Evolutionary conservation across 108 stramenopile genomes (phyloP), one percentile per base, ranked within the genome.

Genomic region (Poteriospumella lacustris): DNA sequence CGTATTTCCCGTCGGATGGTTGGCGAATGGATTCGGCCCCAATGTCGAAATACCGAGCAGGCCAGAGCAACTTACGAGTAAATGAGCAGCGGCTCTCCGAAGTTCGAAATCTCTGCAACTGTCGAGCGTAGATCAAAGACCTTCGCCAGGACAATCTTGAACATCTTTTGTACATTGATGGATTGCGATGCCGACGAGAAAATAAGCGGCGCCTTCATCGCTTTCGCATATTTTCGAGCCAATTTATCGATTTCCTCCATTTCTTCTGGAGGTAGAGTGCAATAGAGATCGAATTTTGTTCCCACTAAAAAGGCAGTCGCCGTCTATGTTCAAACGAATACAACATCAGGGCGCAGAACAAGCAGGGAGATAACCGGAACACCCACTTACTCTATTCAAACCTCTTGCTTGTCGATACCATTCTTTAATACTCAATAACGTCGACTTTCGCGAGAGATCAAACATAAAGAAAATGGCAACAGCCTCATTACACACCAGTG

Each of bases 401-500:
- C 70, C 70, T 52, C 70, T 3, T 44, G 70, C 86, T 79, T 88
- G 87, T 40, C 87, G 85, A 79, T 87, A 88, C 88, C 88, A 88
- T 78, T 88, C 88, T 67, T 77, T 47, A 3, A 82, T 60, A 34
- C 39, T 41, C 1, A 31, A 3, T 34, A 86, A 58, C n/a, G 80
- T 81, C 3, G 26, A 0, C 56, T 75, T 70, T 1, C 56, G 44
- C 2, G 84, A 42, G 9, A 88, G 85, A 76, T 87, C 87, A 76
- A 88, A 88, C 85, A 88, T 82, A 78, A 88, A 88, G 38, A 88
- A 84, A 0, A 86, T 81, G 5, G 87, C 87, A 15, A 84, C 79
- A 0, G 87, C 87, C 12, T 88, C 88, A 39, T 86, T 87, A 58
- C 87, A 88, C 29, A 88, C 87, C 40, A 88, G 81, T 19, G 88